Percentiles rank a stretch among this genome's conserved stretches.
These are phyloP conservation scores for Croton laevigatus DNA, from an alignment of 441 rosid species.

Conservation along the genomic window DNA sequence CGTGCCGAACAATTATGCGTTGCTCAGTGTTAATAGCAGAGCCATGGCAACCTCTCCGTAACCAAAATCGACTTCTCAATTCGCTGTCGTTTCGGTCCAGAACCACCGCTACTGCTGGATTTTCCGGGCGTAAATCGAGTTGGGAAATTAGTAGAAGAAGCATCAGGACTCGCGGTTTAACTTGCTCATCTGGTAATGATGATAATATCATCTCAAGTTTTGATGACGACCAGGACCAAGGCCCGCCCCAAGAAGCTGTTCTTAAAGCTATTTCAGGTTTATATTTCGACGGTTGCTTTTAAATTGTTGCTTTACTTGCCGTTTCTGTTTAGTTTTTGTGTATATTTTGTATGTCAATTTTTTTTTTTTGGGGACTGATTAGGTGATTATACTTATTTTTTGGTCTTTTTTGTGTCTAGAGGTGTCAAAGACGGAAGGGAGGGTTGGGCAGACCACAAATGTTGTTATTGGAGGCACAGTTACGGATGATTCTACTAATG, in stretches of 20 bases:
- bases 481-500: slow-evolving; percentile 75
- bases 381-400: slow-evolving; percentile 7
- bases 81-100: slow-evolving; percentile 27
- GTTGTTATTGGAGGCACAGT: slow-evolving; percentile 93
- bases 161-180: slow-evolving; percentile 38
- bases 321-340: background rate
- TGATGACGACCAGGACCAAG: slow-evolving; percentile 62
- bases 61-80: slow-evolving; percentile 28
- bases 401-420: slow-evolving; percentile 35
- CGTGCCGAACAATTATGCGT: slow-evolving; percentile 58
- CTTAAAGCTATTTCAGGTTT: slow-evolving; percentile 91
- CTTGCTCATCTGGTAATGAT: slow-evolving; percentile 36
- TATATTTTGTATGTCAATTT: background rate
- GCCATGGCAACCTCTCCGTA: slow-evolving; percentile 43
- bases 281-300: background rate
- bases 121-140: slow-evolving; percentile 24
- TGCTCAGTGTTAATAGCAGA: slow-evolving; percentile 48
- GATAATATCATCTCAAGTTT: background rate
- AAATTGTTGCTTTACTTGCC: background rate
- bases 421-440: slow-evolving; percentile 89
- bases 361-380: background rate
- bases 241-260: slow-evolving; percentile 93
- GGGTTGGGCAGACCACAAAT: slow-evolving; percentile 90
- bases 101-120: slow-evolving; percentile 19
- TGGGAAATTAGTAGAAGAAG: slow-evolving; percentile 28